Evolutionary conservation across 352 stramenopile genomes (phyloP).

Genomic region (Globisporangium splendens): DNA sequence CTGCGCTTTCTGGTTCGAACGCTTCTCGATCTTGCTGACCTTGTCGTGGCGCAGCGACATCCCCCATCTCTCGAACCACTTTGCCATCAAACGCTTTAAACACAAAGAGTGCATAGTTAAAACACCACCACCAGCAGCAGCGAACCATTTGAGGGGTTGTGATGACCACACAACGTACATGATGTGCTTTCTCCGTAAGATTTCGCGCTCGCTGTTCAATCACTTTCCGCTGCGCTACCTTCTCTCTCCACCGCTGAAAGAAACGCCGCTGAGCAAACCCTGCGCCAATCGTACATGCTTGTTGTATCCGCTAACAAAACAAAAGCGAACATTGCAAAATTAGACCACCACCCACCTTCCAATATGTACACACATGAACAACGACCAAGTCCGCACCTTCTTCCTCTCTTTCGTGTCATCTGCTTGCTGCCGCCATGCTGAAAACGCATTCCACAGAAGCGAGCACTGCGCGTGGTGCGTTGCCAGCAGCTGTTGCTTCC

Average conservation of each 20-base stretch:
- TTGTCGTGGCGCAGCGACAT: background rate
- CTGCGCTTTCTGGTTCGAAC: background rate
- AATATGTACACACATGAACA: background rate
- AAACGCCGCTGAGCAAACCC: constrained; percentile 15
- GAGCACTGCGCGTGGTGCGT: constrained; percentile 11
- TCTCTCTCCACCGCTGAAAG: constrained; percentile 13
- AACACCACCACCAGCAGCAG: too few species aligned
- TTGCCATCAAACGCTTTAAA: background rate
- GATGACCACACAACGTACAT: constrained; percentile 1
- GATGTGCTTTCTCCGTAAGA: background rate
- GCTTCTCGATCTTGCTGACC: background rate
- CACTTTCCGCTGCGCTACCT: background rate
- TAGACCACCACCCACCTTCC: background rate
- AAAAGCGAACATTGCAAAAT: background rate
- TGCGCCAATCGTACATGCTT: constrained; percentile 12
- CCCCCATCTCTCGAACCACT: constrained; percentile 2
- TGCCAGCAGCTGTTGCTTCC: constrained; percentile 13
- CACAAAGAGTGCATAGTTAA: background rate
- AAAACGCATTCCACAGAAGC: constrained; percentile 11
- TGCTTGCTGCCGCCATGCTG: background rate
- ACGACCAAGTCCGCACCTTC: constrained; percentile 1
- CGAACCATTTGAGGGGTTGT: background rate
- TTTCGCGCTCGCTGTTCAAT: background rate
- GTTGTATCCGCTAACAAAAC: constrained; percentile 8
- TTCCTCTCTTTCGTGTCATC: background rate